A percentile compares a stretch with the other conserved stretches of the same genome.
Evolutionary conservation across 2,329 filamentous ascomycete genomes (phyloP).

Genomic region (Colletotrichum echinochloae): DNA sequence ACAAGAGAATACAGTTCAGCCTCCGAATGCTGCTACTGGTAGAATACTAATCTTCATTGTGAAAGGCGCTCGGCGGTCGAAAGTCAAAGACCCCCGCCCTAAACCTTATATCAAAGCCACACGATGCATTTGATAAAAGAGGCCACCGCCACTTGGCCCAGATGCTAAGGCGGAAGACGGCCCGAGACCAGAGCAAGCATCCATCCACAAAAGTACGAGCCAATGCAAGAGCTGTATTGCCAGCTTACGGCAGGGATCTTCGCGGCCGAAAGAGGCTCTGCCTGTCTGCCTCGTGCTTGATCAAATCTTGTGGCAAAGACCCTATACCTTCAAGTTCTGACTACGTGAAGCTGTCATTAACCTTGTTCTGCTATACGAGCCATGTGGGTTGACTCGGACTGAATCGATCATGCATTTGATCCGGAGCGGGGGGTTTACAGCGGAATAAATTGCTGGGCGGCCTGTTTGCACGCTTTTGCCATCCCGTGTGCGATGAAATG

Average conservation of each 20-base stretch:
- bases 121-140: neutral
- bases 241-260: neutral
- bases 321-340: neutral
- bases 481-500: neutral
- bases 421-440: neutral
- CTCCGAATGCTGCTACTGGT: neutral
- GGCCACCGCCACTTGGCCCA: neutral
- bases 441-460: neutral
- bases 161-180: neutral
- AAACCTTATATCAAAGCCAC: neutral
- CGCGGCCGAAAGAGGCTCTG: neutral
- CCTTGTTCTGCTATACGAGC: neutral
- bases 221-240: neutral
- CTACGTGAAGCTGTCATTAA: neutral
- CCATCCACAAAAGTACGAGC: neutral
- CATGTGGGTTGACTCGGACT: neutral
- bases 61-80: neutral
- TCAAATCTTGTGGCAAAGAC: no score
- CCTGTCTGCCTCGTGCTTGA: neutral
- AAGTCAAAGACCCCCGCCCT: neutral
- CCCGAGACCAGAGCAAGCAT: neutral
- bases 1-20: neutral
- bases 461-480: neutral
- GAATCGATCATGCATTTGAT: neutral
- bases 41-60: neutral